phyloP scores from a whole-genome alignment of 2,329 filamentous ascomycete species.

The Penicillium sp. region DNA sequence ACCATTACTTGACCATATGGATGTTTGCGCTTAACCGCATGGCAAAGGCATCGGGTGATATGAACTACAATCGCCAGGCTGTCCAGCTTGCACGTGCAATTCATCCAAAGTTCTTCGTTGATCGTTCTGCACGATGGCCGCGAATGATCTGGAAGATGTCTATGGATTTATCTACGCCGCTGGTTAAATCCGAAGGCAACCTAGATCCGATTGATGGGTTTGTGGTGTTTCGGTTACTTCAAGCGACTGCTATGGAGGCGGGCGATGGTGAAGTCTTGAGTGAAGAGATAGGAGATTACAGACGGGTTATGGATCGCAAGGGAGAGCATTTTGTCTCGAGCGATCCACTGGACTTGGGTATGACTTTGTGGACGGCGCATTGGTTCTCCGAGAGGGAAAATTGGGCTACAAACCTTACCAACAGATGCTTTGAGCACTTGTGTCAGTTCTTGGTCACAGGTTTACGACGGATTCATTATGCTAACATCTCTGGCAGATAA shows the following conservation, averaged over 20 bases:
- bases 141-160: constrained; percentile 56
- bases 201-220: constrained; percentile 54
- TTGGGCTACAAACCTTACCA: constrained; percentile 45
- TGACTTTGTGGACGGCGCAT: constrained; percentile 55
- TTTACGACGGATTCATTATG: not conserved
- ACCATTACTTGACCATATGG: constrained; percentile 59
- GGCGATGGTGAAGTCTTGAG: constrained; percentile 36
- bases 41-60: constrained; percentile 45
- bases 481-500: constrained; percentile 25
- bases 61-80: constrained; percentile 48
- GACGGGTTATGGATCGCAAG: constrained; percentile 45
- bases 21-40: constrained; percentile 58
- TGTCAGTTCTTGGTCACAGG: constrained; percentile 22
- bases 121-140: constrained; percentile 30
- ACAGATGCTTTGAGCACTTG: constrained; percentile 34
- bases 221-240: constrained; percentile 48
- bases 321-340: constrained; percentile 43
- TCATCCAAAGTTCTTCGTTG: constrained; percentile 50
- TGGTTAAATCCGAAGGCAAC: constrained; percentile 52
- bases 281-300: constrained; percentile 52
- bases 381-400: constrained; percentile 45
- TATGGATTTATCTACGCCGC: constrained; percentile 44
- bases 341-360: constrained; percentile 55
- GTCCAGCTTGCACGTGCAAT: constrained; percentile 50
- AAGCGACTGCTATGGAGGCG: constrained; percentile 36